Evolutionary conservation across 2,329 filamentous ascomycete genomes (phyloP).

Genomic region (Periglandula ipomoeae): DNA sequence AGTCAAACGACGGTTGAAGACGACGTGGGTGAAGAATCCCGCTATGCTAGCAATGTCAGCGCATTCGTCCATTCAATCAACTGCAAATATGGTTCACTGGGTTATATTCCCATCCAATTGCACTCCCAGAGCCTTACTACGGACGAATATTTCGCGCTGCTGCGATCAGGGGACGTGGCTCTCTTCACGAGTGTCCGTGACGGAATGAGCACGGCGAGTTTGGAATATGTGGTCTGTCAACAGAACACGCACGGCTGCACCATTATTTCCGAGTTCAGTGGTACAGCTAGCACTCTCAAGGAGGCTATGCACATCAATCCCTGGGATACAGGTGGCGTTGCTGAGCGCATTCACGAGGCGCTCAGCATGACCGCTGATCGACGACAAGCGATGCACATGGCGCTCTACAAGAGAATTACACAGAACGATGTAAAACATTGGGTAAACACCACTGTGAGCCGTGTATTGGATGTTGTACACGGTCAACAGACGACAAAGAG

Average conservation of each 20-base stretch:
- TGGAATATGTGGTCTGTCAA: slow-evolving; percentile 90
- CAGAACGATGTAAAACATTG: slow-evolving; percentile 6
- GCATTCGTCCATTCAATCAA: slow-evolving; percentile 87
- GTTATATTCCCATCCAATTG: slow-evolving; percentile 86
- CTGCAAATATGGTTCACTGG: slow-evolving; percentile 75
- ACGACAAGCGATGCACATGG: slow-evolving; percentile 27
- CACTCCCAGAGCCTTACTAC: slow-evolving; percentile 84
- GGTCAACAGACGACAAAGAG: background rate
- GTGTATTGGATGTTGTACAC: slow-evolving; percentile 4
- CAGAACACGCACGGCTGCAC: slow-evolving; percentile 76
- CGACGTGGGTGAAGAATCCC: slow-evolving; percentile 67
- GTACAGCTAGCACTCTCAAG: slow-evolving; percentile 74
- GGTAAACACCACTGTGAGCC: background rate
- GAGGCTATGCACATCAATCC: slow-evolving; percentile 93
- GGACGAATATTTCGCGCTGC: slow-evolving; percentile 85
- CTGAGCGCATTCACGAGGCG: slow-evolving; percentile 70
- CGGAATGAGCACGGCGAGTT: slow-evolving; percentile 95
- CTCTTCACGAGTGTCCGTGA: slow-evolving; percentile 91
- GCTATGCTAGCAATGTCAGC: slow-evolving; percentile 77
- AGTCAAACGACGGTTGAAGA: slow-evolving; percentile 70
- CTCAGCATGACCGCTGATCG: slow-evolving; percentile 62
- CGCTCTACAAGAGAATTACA: slow-evolving; percentile 5
- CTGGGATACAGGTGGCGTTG: slow-evolving; percentile 79
- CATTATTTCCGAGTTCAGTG: slow-evolving; percentile 95
- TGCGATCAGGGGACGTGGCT: slow-evolving; percentile 80